Percentiles rank a stretch among this genome's conserved stretches.
Evolutionary conservation across 176 grass and related monocot species (phyloP).

Genomic region (Calamus simplicifolius): DNA sequence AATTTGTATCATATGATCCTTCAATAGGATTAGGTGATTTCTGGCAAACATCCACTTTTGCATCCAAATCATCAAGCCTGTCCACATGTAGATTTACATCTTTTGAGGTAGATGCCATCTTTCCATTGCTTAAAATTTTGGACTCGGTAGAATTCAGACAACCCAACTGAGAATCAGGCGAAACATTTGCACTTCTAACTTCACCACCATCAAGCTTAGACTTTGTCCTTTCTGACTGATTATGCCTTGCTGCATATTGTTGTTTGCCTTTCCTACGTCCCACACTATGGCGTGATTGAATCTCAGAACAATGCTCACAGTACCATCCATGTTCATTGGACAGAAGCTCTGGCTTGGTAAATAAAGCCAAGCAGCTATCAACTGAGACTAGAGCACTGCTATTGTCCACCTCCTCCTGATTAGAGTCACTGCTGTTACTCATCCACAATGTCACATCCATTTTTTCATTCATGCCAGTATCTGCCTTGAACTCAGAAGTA

Average conservation of each 20-base stretch:
- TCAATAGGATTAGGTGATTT: background rate
- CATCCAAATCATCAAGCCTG: background rate
- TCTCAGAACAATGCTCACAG: constrained; percentile 42
- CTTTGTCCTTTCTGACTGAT: background rate
- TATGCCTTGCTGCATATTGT: background rate
- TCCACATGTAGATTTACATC: background rate
- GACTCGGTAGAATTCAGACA: background rate
- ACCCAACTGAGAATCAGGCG: background rate
- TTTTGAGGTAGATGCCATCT: background rate
- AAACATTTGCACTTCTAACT: constrained; percentile 1
- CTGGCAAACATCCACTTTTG: too few relatives aligned
- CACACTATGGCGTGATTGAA: constrained; percentile 2
- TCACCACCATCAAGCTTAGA: background rate
- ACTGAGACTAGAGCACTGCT: constrained; percentile 58
- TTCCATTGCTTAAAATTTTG: background rate
- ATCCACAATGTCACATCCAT: constrained; percentile 67
- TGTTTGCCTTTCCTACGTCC: constrained; percentile 3
- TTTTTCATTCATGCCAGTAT: constrained; percentile 34
- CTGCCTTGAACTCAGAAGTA: constrained; percentile 56
- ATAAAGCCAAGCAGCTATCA: constrained; percentile 69
- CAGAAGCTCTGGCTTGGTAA: constrained; percentile 69
- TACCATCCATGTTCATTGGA: constrained; percentile 56
- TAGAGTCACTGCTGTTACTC: constrained; percentile 39
- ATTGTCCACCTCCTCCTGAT: constrained; percentile 60
- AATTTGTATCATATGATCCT: background rate